Evolutionary conservation across 1,284 basidiomycete species (phyloP).

Genomic region (Macrocystidia cucumis): DNA sequence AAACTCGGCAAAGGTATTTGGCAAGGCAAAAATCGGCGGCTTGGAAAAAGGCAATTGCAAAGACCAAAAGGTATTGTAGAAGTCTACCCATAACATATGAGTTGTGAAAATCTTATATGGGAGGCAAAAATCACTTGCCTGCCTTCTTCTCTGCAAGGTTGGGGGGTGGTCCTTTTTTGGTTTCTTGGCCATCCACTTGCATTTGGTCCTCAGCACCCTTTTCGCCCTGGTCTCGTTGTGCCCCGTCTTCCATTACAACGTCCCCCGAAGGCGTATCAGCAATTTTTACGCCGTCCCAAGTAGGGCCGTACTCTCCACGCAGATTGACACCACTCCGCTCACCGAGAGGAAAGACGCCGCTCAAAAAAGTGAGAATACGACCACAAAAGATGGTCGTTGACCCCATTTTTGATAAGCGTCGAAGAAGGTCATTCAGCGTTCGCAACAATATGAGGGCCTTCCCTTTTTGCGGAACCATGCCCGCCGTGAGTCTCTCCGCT

Average conservation of each 20-base stretch:
- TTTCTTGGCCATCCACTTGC: constrained; percentile 30
- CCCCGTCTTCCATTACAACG: constrained; percentile 15
- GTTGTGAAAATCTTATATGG: constrained; percentile 2
- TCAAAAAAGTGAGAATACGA: constrained; percentile 80
- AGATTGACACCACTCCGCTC: constrained; percentile 89
- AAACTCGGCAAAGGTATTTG: constrained; percentile 51
- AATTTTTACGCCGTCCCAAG: constrained; percentile 63
- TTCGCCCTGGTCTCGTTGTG: constrained; percentile 30
- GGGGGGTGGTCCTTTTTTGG: constrained; percentile 19
- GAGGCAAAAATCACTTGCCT: constrained; percentile 34
- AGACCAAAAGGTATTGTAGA: constrained; percentile 83
- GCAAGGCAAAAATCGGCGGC: constrained; percentile 53
- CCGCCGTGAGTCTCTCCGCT: constrained; percentile 55
- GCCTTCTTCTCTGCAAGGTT: constrained; percentile 45
- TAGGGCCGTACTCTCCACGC: constrained; percentile 75
- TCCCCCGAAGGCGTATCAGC: constrained; percentile 18
- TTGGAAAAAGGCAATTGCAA: constrained; percentile 74
- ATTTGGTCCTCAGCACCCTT: constrained; percentile 33
- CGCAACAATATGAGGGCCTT: constrained; percentile 82
- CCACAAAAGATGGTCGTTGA: constrained; percentile 81
- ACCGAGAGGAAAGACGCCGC: constrained; percentile 78
- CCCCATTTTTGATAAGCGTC: constrained; percentile 79
- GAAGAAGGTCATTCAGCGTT: constrained; percentile 79
- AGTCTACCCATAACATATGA: constrained; percentile 36
- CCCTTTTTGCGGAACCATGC: constrained; percentile 77